Base-by-base conservation (phyloP, 352 stramenopile genomes). In the Phytophthora sp. region DNA sequence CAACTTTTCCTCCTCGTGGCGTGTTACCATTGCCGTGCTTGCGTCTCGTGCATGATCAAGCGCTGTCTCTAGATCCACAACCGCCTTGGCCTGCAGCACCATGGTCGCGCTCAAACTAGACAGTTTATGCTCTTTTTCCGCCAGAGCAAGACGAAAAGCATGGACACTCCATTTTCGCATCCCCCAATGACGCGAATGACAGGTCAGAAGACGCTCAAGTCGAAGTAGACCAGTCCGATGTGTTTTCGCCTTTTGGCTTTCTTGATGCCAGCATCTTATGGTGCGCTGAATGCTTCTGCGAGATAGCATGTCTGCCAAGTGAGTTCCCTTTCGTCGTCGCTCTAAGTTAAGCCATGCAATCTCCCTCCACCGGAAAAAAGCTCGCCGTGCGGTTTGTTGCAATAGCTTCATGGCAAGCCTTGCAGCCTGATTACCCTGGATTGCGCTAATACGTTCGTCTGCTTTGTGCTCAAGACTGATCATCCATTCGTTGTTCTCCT, bases 141-240 rank as follows among this genome's bases (percentile, higher is more conserved):
- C 31, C 27, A 73, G 45, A 21, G 34, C 51, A 26, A 60, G 38
- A 49, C 64, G 51, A 34, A 65, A 73, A 6, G 31, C 49, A 10
- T 69, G 38, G 3, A 60, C 13, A 38, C 51, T 51, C 68, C 68
- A 77, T 18, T 28, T 61, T 20, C 28, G 35, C 39, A 77, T 30
- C 6, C 63, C 58, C 20, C 44, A 50, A 1, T 39, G 31, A 59
- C 48, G 38, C n/a, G 15, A 51, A 31, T 42, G 60, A 2, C 26
- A 59, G 2, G 13, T 11, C 24, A 68, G 1, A 2, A 77, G 18
- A 3, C 35, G 27, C 9, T 46, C 30, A 5, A 71, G 15, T 27
- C 46, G 67, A 17, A 38, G 13, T 0, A 46, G 23, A 8, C 41
- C 63, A 46, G 4, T 24, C 18, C 38, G 42, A 13, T 20, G 23